Evolutionary conservation across 2,329 filamentous ascomycete genomes (phyloP), one percentile per base, ranked within the genome.

Genomic region (Penicillium hesseltinei): DNA sequence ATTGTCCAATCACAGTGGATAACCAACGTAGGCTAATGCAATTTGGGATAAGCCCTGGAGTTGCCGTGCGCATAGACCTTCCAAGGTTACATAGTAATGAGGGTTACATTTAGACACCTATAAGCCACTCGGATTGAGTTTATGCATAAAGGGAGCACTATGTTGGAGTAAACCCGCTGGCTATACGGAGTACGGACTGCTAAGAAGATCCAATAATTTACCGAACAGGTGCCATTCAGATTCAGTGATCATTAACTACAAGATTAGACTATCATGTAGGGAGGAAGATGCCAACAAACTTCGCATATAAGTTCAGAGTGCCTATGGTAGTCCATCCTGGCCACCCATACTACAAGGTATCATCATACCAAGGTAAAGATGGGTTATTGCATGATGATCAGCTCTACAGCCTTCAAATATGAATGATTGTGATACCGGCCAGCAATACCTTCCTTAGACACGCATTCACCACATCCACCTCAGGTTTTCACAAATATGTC

Each of bases 1-100:
- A 52, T 39, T 39, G 47, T n/a, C 64, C 58, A 59, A 60, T 64
- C 42, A 59, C 2, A 47, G 5, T 23, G 3, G 5, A 27, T 3
- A n/a, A 11, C 10, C 29, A 6, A 5, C 6, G 13, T 23, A 39
- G 19, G n/a, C 53, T 36, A 39, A n/a, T 19, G 2, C 3, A 7
- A 1, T 33, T 17, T 45, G 11, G 15, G 49, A 39, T 45, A 27
- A 45, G 21, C 27, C 1, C 8, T 29, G 17, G 21, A n/a, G 23
- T 39, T 39, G 33, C 31, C n/a, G 13, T 35, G 15, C 8, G 15
- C 7, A 35, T 17, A 8, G 33, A 35, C 33, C 46, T 25, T 48
- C 33, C 6, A 19, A 19, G 25, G 40, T 27, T 27, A 21, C 31
- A 10, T n/a, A 39, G 19, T 10, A 29, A 10, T 29, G 27, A 33